Percentiles rank a stretch among this genome's conserved stretches.
phyloP scores from a whole-genome alignment of 1,139 yeast species.

The Blastobotrys serpentis region DNA sequence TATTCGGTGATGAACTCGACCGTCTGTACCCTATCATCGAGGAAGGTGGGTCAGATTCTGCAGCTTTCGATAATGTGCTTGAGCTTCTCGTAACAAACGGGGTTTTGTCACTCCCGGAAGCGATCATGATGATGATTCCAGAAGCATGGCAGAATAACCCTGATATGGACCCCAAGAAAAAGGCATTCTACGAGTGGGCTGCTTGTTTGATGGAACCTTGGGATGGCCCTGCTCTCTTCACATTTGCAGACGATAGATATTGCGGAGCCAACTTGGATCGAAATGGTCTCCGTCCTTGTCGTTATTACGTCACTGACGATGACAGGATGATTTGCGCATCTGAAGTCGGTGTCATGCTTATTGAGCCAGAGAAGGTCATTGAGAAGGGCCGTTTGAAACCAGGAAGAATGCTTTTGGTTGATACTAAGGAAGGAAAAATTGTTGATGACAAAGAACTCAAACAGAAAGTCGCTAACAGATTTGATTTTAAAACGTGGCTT shows the following conservation, averaged over 20 bases:
- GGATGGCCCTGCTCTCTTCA: slow-evolving; percentile 98
- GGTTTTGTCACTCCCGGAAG: slow-evolving; percentile 89
- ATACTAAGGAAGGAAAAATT: slow-evolving; percentile 86
- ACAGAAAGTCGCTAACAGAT: slow-evolving; percentile 72
- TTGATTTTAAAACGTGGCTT: slow-evolving; percentile 93
- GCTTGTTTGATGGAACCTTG: slow-evolving; percentile 99
- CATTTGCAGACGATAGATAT: slow-evolving; percentile 95
- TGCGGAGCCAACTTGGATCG: slow-evolving; percentile 98
- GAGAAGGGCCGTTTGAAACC: slow-evolving; percentile 95
- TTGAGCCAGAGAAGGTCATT: slow-evolving; percentile 76
- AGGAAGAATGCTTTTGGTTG: slow-evolving; percentile 94
- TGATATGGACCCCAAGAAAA: slow-evolving; percentile 83
- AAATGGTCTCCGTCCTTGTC: slow-evolving; percentile 97
- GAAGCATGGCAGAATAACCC: slow-evolving; percentile 96
- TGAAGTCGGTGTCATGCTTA: slow-evolving; percentile 94
- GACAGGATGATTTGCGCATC: slow-evolving; percentile 97
- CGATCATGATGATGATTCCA: slow-evolving; percentile 94
- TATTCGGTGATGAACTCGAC: slow-evolving; percentile 90
- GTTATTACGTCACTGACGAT: slow-evolving; percentile 92
- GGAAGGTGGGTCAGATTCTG: slow-evolving; percentile 99
- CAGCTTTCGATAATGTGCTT: slow-evolving; percentile 93
- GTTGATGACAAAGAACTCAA: slow-evolving; percentile 92
- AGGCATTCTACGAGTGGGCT: slow-evolving; percentile 98
- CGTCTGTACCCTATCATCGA: slow-evolving; percentile 91
- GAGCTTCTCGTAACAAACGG: slow-evolving; percentile 92